Evolutionary conservation across 2,329 filamentous ascomycete genomes (phyloP), one percentile per base, ranked within the genome.

Genomic region (Apiospora arundinis): DNA sequence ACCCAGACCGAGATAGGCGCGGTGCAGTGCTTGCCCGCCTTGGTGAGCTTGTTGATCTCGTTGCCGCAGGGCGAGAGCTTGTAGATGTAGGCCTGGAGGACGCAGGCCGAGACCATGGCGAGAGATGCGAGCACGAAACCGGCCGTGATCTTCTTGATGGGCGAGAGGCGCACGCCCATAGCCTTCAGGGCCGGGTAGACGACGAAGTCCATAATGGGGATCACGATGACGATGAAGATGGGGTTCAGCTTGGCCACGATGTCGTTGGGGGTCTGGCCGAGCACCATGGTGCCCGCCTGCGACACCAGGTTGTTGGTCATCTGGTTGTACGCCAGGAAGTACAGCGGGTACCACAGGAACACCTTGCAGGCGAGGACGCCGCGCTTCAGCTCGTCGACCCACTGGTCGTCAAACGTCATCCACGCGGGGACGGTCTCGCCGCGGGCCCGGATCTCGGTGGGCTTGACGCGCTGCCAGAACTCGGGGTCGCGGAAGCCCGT

Each of bases 331-430:
- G 83, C 84, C 73, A 83, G 74, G 70, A 76, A 77, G 74, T 81
- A 83, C 4, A 84, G 76, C 4, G 83, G 83, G 52, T 83, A 80
- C 73, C 83, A 84, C 32, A 83, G 77, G 76, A 83, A 82, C 77
- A 85, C 81, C 72, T 82, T 78, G n/a, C 81, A 81, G 7, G 83
- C 83, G n/a, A 81, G 75, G 77, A 81, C 81, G 0, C 83, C 85
- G 77, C 91, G 89, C 70, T 84, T 84, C 21, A 91, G 87, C 75
- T 93, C 90, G 76, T 90, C 89, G 69, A 94, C 91, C 84, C 90
- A 91, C 49, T 87, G 87, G 75, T 92, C 90, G 60, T 90, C 89
- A 73, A 91, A 92, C 21, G 83, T 85, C 83, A 92, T 70, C 69
- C 91, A 80, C 83, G 85, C 0, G 73, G 72, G 83, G 1, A 82